phyloP scores from a whole-genome alignment of 306 rosid species.

The Sechiopsis laciniata region DNA sequence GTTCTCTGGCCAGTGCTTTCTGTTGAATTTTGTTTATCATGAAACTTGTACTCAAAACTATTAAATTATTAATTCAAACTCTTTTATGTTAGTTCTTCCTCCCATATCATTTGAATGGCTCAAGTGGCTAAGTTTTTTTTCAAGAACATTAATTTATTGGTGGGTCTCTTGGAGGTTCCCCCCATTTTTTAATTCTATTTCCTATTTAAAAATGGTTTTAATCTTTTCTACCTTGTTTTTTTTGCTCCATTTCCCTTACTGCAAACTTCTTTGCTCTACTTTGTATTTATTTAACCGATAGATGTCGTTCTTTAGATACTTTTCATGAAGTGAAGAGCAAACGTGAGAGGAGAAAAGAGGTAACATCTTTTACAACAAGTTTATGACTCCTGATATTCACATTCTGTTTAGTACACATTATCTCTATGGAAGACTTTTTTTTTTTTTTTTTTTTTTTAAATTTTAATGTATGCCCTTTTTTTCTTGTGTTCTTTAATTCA shows the following conservation, averaged over 20 bases:
- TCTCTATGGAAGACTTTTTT: neutral
- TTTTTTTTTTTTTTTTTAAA: too few species aligned
- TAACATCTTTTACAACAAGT: constrained; percentile 32
- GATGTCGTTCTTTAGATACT: constrained; percentile 51
- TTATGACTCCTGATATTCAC: neutral
- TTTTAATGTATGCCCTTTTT: too few species aligned
- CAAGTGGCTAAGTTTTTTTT: neutral
- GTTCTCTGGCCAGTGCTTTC: neutral
- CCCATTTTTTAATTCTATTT: neutral
- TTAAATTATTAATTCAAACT: neutral
- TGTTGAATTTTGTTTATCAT: constrained; percentile 3
- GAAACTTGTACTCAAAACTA: neutral
- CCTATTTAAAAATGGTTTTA: neutral
- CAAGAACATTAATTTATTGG: neutral
- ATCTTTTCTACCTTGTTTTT: neutral
- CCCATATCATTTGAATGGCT: neutral
- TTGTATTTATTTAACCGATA: neutral
- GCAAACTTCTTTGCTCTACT: constrained; percentile 20
- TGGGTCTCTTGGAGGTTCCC: neutral
- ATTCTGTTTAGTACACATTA: constrained; percentile 3
- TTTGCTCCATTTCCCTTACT: neutral
- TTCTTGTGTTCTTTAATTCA: too few species aligned
- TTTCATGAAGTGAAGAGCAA: constrained; percentile 92
- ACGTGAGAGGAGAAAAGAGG: constrained; percentile 81
- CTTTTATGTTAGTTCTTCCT: neutral